phyloP scores from a whole-genome alignment of 108 stramenopile genomes.

The Poteriospumella lacustris region DNA sequence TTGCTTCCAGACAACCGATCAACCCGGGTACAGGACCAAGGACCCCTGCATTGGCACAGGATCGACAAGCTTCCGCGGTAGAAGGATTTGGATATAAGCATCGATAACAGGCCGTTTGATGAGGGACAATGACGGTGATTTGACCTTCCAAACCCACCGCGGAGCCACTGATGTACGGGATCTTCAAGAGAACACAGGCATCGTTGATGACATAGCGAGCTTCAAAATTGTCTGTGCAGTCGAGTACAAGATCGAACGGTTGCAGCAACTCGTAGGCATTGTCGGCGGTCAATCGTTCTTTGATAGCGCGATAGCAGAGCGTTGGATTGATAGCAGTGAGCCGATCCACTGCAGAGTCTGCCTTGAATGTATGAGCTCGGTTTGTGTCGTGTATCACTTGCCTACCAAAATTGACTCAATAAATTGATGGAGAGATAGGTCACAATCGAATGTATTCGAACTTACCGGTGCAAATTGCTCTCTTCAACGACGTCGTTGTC shows the following conservation, averaged over 20 bases:
- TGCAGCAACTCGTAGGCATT: slow-evolving; percentile 52
- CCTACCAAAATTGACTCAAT: not conserved
- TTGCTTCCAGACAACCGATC: slow-evolving; percentile 85
- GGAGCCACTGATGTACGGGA: slow-evolving; percentile 62
- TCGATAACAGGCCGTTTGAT: slow-evolving; percentile 21
- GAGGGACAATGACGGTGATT: slow-evolving; percentile 15
- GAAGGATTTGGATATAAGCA: slow-evolving; percentile 24
- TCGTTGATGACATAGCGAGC: slow-evolving; percentile 92
- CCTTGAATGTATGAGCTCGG: not conserved
- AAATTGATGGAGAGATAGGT: not conserved
- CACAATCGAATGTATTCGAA: slow-evolving; percentile 61
- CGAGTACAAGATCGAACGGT: slow-evolving; percentile 68
- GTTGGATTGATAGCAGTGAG: not conserved
- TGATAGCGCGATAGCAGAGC: not conserved
- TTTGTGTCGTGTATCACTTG: slow-evolving; percentile 5
- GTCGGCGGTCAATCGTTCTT: slow-evolving; percentile 35
- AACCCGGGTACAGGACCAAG: slow-evolving; percentile 86
- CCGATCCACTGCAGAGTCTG: not conserved
- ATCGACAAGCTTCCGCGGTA: slow-evolving; percentile 2
- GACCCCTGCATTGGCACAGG: slow-evolving; percentile 29
- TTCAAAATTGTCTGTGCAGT: slow-evolving; percentile 90
- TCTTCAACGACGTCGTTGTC: slow-evolving; percentile 91
- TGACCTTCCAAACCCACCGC: slow-evolving; percentile 29
- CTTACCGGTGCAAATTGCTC: slow-evolving; percentile 89
- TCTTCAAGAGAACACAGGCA: slow-evolving; percentile 68